Percentiles rank a stretch among this genome's conserved stretches.
These are phyloP conservation scores for Porogramme epimiltina DNA, from an alignment of 1,284 basidiomycete genomes.

Conservation along the genomic window DNA sequence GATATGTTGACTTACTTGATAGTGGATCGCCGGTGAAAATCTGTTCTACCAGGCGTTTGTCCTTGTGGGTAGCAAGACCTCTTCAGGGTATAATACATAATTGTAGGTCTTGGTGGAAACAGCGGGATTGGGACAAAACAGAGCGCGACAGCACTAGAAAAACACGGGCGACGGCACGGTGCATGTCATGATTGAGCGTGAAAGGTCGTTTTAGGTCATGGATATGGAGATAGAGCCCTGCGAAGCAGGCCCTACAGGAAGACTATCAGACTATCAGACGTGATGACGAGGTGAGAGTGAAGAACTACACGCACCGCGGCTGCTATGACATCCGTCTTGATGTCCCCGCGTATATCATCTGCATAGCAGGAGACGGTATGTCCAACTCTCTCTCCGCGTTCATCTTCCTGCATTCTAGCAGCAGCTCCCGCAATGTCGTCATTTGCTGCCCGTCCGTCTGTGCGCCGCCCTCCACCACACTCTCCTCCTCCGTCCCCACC, in stretches of 20 bases:
- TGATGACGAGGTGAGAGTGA: too few species aligned
- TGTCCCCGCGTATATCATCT: constrained; percentile 17
- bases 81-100: too few species aligned
- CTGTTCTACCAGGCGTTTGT: too few species aligned
- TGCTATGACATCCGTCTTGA: background rate
- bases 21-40: too few species aligned
- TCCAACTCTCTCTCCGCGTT: constrained; percentile 21
- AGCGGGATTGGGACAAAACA: background rate
- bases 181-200: constrained; percentile 3
- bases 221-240: background rate
- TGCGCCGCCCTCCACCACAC: constrained; percentile 26
- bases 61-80: too few species aligned
- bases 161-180: constrained; percentile 6
- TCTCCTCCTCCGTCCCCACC: constrained; percentile 33
- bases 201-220: constrained; percentile 10
- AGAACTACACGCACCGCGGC: background rate
- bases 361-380: constrained; percentile 14
- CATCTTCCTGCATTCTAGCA: constrained; percentile 54
- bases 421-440: constrained; percentile 45
- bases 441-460: constrained; percentile 28
- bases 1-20: too few species aligned
- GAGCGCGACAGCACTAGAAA: constrained; percentile 16
- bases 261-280: too few species aligned
- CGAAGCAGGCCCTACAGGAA: background rate
- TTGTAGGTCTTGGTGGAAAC: too few species aligned